Conservation (phyloP, 192 early-diverging fungal species). For the Coemansia sp. region DNA sequence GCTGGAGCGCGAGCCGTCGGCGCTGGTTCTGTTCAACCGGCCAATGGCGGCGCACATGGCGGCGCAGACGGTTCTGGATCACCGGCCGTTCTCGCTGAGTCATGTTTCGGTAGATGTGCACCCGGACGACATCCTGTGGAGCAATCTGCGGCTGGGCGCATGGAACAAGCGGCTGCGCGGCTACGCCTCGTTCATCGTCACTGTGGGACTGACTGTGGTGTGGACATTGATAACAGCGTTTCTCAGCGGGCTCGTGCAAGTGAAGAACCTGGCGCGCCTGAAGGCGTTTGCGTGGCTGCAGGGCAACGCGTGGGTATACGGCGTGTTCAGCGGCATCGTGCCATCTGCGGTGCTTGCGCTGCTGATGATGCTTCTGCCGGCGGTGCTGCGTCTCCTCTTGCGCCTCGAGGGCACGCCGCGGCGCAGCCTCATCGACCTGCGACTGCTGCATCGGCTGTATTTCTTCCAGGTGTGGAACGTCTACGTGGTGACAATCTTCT, state of each 20-base stretch:
- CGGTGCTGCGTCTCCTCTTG: constrained; percentile 62
- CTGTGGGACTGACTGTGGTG: constrained; percentile 62
- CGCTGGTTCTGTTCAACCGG: constrained; percentile 79
- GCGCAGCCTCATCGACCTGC: constrained; percentile 59
- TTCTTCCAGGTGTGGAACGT: constrained; percentile 82
- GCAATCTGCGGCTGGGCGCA: constrained; percentile 63
- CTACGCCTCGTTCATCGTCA: constrained; percentile 54
- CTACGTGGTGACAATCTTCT: constrained; percentile 73
- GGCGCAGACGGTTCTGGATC: constrained; percentile 62
- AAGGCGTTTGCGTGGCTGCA: constrained; percentile 55
- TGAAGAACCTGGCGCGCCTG: constrained; percentile 54
- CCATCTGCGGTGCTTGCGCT: constrained; percentile 68
- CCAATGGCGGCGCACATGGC: constrained; percentile 80
- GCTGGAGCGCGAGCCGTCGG: constrained; percentile 57
- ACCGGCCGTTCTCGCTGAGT: constrained; percentile 62
- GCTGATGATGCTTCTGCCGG: constrained; percentile 69
- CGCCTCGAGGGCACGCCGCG: constrained; percentile 62
- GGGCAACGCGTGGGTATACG: constrained; percentile 18
- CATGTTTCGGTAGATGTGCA: constrained; percentile 64
- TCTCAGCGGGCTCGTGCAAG: constrained; percentile 56
- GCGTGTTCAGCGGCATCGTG: constrained; percentile 73
- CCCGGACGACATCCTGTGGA: constrained; percentile 74
- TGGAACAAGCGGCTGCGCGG: constrained; percentile 58
- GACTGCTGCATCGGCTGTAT: constrained; percentile 69
- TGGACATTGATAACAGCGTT: constrained; percentile 75